phyloP scores from a whole-genome alignment of 202 grass and related monocot genomes.

The Carex arenaria region DNA sequence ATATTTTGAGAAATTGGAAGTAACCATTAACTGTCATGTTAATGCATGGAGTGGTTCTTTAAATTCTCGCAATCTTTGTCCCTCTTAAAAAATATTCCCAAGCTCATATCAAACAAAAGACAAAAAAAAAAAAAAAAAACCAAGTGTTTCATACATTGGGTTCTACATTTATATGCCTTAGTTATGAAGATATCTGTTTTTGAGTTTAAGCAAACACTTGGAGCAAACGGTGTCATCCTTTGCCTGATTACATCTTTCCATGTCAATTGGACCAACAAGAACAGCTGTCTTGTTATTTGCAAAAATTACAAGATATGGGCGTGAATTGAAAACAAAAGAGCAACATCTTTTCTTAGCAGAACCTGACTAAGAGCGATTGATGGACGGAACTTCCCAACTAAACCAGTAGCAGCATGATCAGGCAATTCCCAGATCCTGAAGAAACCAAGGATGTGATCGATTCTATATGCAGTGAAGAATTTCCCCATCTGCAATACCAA shows the following conservation, averaged over 20 bases:
- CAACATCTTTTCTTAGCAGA: not conserved
- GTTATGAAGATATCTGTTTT: not conserved
- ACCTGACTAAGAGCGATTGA: constrained; percentile 97
- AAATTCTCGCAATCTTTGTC: not conserved
- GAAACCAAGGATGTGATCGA: constrained; percentile 98
- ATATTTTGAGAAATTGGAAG: not conserved
- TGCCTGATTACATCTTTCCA: not conserved
- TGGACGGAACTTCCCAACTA: constrained; percentile 94
- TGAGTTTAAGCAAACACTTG: not conserved
- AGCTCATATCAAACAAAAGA: not conserved
- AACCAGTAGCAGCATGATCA: constrained; percentile 81
- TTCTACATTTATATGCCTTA: not conserved
- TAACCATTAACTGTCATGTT: not conserved
- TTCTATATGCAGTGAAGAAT: constrained; percentile 96
- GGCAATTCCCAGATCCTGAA: constrained; percentile 99
- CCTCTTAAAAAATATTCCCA: not conserved
- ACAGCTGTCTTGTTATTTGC: not conserved
- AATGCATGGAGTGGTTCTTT: not conserved
- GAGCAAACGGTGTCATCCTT: not conserved
- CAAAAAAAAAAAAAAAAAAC: not conserved
- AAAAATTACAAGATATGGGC: constrained; percentile 3
- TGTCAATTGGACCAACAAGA: constrained; percentile 2
- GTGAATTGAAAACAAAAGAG: not conserved
- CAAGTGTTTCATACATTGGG: not conserved
- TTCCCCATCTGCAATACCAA: constrained; percentile 72